Evolutionary conservation across 2,329 filamentous ascomycete species (phyloP).

Genomic region (Dactylellina leptospora): DNA sequence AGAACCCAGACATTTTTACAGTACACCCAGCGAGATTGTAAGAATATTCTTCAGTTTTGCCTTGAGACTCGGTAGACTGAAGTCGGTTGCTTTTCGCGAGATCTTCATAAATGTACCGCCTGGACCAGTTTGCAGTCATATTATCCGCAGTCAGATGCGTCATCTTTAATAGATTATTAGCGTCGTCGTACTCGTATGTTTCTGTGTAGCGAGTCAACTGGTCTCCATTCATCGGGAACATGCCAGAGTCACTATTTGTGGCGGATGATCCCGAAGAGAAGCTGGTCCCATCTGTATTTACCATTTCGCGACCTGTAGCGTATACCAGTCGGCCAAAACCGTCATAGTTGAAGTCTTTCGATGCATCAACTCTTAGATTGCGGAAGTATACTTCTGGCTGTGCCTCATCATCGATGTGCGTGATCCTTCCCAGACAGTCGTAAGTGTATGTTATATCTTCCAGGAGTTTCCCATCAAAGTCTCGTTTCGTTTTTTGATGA

Average conservation of each 20-base stretch:
- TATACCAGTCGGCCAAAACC: constrained; percentile 18
- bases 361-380: constrained; percentile 50
- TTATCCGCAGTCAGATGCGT: constrained; percentile 8
- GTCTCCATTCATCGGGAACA: background rate
- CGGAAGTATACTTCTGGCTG: constrained; percentile 56
- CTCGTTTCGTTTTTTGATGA: background rate
- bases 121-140: constrained; percentile 18
- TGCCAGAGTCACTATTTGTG: background rate
- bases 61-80: background rate
- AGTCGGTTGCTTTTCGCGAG: constrained; percentile 1
- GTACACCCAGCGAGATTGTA: constrained; percentile 3
- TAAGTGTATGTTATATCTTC: constrained; percentile 55
- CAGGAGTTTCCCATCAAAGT: background rate
- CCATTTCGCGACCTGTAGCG: constrained; percentile 30
- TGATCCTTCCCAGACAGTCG: constrained; percentile 54
- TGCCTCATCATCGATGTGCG: constrained; percentile 53
- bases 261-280: background rate
- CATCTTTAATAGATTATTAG: constrained; percentile 20
- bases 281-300: background rate
- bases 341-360: constrained; percentile 38
- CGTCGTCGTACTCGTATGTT: constrained; percentile 30
- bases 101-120: constrained; percentile 10
- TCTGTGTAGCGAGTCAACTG: constrained; percentile 21
- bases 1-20: constrained; percentile 1
- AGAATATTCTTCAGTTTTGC: background rate